Evolutionary conservation across 306 rosid species (phyloP).

Genomic region (Ziziphus jujuba): DNA sequence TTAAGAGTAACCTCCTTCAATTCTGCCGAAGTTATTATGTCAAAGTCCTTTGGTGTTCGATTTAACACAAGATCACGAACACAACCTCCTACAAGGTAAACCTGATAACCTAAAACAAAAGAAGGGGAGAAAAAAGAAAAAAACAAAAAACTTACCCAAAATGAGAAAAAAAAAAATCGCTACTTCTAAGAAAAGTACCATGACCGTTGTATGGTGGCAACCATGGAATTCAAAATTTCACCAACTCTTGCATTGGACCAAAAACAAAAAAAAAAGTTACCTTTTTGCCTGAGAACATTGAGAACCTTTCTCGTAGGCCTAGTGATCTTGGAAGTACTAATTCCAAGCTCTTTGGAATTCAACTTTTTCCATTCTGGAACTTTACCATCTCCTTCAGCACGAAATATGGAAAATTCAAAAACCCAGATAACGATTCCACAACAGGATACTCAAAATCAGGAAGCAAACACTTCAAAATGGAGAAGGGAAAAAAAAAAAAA

Average conservation of each 20-base stretch:
- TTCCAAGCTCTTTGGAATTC: constrained; percentile 74
- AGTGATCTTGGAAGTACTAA: constrained; percentile 62
- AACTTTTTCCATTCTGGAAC: constrained; percentile 58
- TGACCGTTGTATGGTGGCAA: no score
- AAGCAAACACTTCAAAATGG: not conserved
- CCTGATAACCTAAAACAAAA: constrained; percentile 47
- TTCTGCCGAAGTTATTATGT: constrained; percentile 70
- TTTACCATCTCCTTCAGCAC: constrained; percentile 37
- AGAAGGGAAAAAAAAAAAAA: not conserved
- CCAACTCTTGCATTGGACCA: no score
- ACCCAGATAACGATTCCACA: constrained; percentile 4
- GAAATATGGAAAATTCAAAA: not conserved
- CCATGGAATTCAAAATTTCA: no score
- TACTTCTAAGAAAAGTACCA: no score
- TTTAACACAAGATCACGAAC: constrained; percentile 52
- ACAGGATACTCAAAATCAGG: not conserved
- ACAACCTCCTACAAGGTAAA: constrained; percentile 59
- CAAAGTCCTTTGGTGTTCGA: constrained; percentile 54
- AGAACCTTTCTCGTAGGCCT: constrained; percentile 67
- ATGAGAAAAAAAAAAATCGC: no score
- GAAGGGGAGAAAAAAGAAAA: not conserved
- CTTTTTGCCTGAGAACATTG: constrained; percentile 56
- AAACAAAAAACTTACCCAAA: not conserved
- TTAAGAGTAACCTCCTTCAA: constrained; percentile 65
- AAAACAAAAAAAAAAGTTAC: constrained; percentile 28